These are phyloP conservation scores for Penicillium goetzii DNA, from an alignment of 495 filamentous ascomycete genomes.

Conservation along the genomic window DNA sequence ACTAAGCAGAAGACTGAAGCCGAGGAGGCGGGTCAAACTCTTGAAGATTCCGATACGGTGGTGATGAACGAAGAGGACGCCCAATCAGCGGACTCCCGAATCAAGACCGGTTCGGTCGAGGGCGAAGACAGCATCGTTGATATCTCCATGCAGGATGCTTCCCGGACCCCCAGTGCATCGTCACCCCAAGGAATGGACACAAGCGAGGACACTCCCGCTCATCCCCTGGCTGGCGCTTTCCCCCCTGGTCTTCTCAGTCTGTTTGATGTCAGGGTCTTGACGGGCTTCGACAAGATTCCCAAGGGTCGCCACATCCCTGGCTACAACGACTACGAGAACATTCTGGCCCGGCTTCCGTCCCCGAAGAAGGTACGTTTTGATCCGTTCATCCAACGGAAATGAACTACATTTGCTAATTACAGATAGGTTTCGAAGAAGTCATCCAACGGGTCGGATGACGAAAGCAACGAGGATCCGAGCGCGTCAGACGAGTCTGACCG, in stretches of 20 bases:
- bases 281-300: conserved; percentile 44
- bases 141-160: conserved; percentile 76
- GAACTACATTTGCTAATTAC: not conserved
- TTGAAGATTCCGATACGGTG: conserved; percentile 73
- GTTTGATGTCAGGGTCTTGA: conserved; percentile 69
- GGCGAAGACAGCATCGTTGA: conserved; percentile 92
- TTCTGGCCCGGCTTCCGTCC: conserved; percentile 54
- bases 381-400: not conserved
- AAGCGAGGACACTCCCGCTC: conserved; percentile 11
- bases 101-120: conserved; percentile 76
- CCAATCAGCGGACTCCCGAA: conserved; percentile 68
- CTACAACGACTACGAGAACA: conserved; percentile 55
- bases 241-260: conserved; percentile 63
- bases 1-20: conserved; percentile 30
- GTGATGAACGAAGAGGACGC: conserved; percentile 74
- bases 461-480: conserved; percentile 21
- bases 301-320: conserved; percentile 63
- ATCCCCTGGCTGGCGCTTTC: conserved; percentile 51
- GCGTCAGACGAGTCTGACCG: conserved; percentile 24
- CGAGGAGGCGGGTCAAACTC: conserved; percentile 30
- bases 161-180: conserved; percentile 35
- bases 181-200: conserved; percentile 25
- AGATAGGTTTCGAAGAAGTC: not conserved
- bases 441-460: conserved; percentile 16
- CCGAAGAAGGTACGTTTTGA: conserved; percentile 14